Base-by-base conservation (phyloP, 2,329 filamentous ascomycete species). In the Pseudonectria foliicola region DNA sequence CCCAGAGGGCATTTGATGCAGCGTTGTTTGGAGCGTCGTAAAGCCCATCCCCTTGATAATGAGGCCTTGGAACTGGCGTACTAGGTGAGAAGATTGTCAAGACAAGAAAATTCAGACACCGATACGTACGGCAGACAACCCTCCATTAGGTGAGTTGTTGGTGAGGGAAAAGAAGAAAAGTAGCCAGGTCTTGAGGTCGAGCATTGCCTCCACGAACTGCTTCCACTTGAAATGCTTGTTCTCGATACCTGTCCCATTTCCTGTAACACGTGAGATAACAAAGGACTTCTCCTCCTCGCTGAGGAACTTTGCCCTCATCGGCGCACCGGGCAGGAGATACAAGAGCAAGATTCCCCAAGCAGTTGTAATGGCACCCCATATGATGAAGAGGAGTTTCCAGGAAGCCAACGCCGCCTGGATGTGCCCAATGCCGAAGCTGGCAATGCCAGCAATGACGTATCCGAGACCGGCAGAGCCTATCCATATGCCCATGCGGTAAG, bases 161-260 rank as follows among this genome's bases (percentile, higher is more conserved):
- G 68, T 53, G 2, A 76, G 39, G 8, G 66, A 62, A 14, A 77
- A 62, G 1, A 75, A 42, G 38, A 76, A 75, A 5, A 79, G 48
- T 12, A 78, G 61, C 73, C 74, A 80, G 0, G 73, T 75, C 55
- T 80, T 77, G 0, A 72, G 64, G 43, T 80, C 75, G 4, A 52
- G 31, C 1, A 67, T 46, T 0, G 68, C 67, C 44, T 73, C 70
- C 10, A 56, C 54, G 16, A 73, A 63, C 40, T 73, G 70, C 10
- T 56, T 52, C 43, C 56, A 56, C 39, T 71, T 70, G 15, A 73
- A 48, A 44, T 65, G 51, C 44, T 72, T 71, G 37, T 75, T 73
- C 48, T 73, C 71, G 6, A 52, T 48, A 7, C 70, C 70, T 0
- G 70, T 73, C 35, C 74, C 71, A 34, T 74, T 71, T 2, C 61